Base-by-base conservation (phyloP, 768 basidiomycete species). In the Floccularia luteovirens region DNA sequence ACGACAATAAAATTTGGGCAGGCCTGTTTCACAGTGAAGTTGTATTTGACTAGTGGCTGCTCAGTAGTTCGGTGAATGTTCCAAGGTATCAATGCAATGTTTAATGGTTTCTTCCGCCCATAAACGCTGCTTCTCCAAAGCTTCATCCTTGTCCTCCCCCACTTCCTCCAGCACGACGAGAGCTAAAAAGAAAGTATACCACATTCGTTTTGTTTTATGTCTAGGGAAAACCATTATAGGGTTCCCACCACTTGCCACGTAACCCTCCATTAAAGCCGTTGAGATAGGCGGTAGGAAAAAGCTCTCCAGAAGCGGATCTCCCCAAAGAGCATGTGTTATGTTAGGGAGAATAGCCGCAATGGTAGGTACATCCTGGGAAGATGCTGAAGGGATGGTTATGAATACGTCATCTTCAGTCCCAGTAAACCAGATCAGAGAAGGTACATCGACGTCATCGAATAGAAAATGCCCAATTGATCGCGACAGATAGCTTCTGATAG, bases 371-470 rank as follows among this genome's bases (percentile, higher is more conserved):
- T 28, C 27, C 27, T 28, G 8, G 27, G 10, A 8, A 8, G 52
- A 44, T 3, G 39, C 28, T 2, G 45, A 38, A 14, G 56, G 55
- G 27, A 70, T 43, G 10, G 68, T 62, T 39, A 85, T 60, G 48
- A 74, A 70, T 6, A 83, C 67, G 43, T 81, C 73, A 25, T 77
- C 69, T 11, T 74, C 72, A 7, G 69, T 70, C 1, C 74, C 75
- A 2, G 79, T 76, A 45, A 81, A 69, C 70, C 78, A 78, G 21
- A 85, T 55, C 11, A 88, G 61, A 2, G 75, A 74, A 4, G 85
- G 83, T 4, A 77, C 77, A 39, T 83, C 79, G 39, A 77, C 81
- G 41, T 89, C 85, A 48, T 85, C 82, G 47, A 88, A 89, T 11
- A 89, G 66, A 53, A 76, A 87, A 36, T 70, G 78, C 11, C 75